A percentile compares a stretch with the other conserved stretches of the same genome.
Evolutionary conservation across 257 asterid species (phyloP).

Genomic region (Solanum appendiculatum): DNA sequence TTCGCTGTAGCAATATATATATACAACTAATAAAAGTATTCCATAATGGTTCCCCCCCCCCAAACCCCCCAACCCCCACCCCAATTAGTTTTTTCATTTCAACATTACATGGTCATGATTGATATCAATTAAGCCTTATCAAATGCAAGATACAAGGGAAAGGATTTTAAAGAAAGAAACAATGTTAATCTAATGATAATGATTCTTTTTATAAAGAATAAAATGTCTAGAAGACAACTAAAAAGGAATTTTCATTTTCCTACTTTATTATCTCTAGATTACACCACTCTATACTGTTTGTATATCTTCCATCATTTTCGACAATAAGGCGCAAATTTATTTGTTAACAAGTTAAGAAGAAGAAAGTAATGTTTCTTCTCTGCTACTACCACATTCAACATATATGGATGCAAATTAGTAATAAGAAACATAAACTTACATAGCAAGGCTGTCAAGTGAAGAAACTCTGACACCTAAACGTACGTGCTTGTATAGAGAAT

Average conservation of each 20-base stretch:
- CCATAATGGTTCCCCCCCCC: background rate
- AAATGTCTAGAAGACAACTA: background rate
- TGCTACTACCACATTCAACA: background rate
- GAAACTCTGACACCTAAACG: constrained; percentile 63
- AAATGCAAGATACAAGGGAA: background rate
- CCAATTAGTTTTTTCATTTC: background rate
- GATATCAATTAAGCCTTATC: background rate
- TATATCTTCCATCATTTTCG: background rate
- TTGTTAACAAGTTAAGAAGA: background rate
- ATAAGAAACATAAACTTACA: constrained; percentile 45
- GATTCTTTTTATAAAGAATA: background rate
- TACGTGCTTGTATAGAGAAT: constrained; percentile 36
- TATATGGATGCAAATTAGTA: background rate
- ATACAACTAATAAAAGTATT: background rate
- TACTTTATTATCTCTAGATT: background rate
- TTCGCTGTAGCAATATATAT: background rate
- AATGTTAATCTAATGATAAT: background rate
- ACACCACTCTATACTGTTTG: background rate
- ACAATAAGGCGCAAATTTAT: background rate
- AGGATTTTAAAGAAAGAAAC: background rate
- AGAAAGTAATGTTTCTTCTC: background rate
- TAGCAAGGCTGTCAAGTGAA: constrained; percentile 41
- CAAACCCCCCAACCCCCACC: too few relatives aligned
- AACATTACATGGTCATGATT: background rate
- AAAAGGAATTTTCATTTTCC: background rate